Evolutionary conservation across 495 filamentous ascomycete genomes (phyloP).

Genomic region (Bombardia bombarda): DNA sequence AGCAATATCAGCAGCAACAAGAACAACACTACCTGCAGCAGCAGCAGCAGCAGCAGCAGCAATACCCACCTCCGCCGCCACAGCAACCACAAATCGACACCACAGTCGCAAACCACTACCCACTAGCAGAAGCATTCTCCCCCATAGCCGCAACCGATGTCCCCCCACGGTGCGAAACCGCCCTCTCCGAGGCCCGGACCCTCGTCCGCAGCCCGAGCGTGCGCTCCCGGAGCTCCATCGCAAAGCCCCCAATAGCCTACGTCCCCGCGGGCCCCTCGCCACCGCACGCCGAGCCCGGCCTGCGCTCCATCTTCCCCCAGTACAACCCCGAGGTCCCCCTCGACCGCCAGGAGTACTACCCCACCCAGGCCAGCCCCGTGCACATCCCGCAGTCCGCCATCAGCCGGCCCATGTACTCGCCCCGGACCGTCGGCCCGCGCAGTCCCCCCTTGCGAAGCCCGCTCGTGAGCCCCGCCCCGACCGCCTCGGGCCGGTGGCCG

Average conservation of each 20-base stretch:
- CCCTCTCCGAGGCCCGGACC: conserved; percentile 43
- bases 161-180: conserved; percentile 36
- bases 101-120: conserved; percentile 8
- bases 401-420: conserved; percentile 48
- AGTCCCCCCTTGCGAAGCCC: conserved; percentile 18
- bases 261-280: conserved; percentile 18
- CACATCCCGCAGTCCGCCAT: conserved; percentile 49
- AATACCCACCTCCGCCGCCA: conserved; percentile 6
- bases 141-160: conserved; percentile 24
- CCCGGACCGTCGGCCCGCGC: conserved; percentile 21
- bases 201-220: conserved; percentile 40
- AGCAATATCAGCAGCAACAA: conserved; percentile 7
- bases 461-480: conserved; percentile 6
- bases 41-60: conserved; percentile 5
- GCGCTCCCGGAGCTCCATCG: conserved; percentile 39
- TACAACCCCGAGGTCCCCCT: conserved; percentile 67
- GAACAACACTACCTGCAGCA: conserved; percentile 4
- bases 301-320: conserved; percentile 65
- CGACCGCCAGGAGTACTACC: conserved; percentile 60
- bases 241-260: conserved; percentile 33
- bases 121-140: conserved; percentile 19
- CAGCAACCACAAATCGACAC: conserved; percentile 9
- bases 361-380: conserved; percentile 45
- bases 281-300: conserved; percentile 26
- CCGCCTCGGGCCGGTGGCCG: conserved; percentile 20